Base-by-base conservation (phyloP, 1,284 basidiomycete species). In the Puccinia coronata region DNA sequence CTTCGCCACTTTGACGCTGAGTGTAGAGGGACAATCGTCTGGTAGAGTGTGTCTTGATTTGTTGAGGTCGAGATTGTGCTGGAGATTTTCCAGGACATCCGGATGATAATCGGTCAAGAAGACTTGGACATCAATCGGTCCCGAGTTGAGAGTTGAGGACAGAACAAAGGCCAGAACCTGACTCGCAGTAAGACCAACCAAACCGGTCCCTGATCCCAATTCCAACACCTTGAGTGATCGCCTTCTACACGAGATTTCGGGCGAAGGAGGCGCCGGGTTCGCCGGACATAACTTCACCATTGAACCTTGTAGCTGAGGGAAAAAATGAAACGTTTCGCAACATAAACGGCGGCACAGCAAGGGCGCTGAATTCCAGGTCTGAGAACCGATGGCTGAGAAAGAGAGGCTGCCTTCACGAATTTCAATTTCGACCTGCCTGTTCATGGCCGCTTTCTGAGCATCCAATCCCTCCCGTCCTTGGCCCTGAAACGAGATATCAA, bases 61-160 rank as follows among this genome's bases (percentile, higher is more conserved):
- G n/a, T 65, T 76, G 11, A 51, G 25, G 43, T 39, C 41, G 8
- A 76, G 41, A n/a, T 65, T 76, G 6, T 43, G 59, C 41, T 31
- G 28, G 0, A 76, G 74, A 51, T 76, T 76, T 8, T 61, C 20
- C 6, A 76, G 74, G 23, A 76, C 74, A 25, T 76, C 43, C 12
- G 74, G 74, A 65, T 76, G 74, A 63, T 76, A 76, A 65, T 76
- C 74, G 25, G 74, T 47, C 43, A 76, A 47, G 59, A 63, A 47
- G 12, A 76, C n/a, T 63, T 76, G n/a, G 25, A 76, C 59, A 76
- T 76, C 57, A 49, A 51, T 76, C n/a, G 74, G 47, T 28, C 18
- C 43, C 9, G 34, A 18, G 0, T 20, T 34, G 18, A 25, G 14
- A 14, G 28, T 5, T 36, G 36, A 65, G 39, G 36, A 49, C 31